These are phyloP conservation scores for Edaphochlamys debaryana DNA, from an alignment of 139 green algal genomes.

Conservation along the genomic window DNA sequence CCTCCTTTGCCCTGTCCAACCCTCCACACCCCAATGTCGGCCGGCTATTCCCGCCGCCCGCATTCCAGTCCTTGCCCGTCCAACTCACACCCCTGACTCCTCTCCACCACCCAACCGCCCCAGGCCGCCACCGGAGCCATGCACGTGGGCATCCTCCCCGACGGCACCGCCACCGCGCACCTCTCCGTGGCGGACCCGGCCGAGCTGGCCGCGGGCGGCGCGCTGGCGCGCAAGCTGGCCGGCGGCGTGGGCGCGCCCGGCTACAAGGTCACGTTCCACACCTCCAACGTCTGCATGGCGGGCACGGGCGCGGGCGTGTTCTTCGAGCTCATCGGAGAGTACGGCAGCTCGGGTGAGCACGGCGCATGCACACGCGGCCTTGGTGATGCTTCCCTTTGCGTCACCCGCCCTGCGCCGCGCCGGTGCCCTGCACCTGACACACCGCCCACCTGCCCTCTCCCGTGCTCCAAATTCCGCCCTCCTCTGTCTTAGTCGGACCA, in stretches of 20 bases:
- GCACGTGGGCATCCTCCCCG: constrained; percentile 1
- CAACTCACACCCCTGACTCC: no score
- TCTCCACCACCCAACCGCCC: no score
- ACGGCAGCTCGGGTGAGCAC: constrained; percentile 59
- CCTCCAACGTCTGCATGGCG: constrained; percentile 54
- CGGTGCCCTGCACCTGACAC: no score
- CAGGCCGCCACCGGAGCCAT: neutral
- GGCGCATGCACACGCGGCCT: no score
- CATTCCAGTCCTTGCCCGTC: no score
- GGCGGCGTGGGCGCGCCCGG: constrained; percentile 48
- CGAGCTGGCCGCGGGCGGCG: neutral
- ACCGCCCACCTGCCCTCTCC: neutral
- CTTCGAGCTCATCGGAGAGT: constrained; percentile 80
- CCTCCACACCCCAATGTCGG: no score
- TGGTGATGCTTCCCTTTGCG: no score
- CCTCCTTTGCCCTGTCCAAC: no score
- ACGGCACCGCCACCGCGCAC: constrained; percentile 41
- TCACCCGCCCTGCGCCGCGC: no score
- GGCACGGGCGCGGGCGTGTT: constrained; percentile 63
- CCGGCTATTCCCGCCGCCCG: no score
- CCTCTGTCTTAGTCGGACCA: no score
- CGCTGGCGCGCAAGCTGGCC: constrained; percentile 48
- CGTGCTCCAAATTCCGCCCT: neutral
- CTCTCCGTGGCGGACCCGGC: constrained; percentile 5
- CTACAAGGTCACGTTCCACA: constrained; percentile 69